Percentiles rank a stretch among this genome's conserved stretches.
Conservation (phyloP, 495 filamentous ascomycete genomes). For the Penicillium arizonense region DNA sequence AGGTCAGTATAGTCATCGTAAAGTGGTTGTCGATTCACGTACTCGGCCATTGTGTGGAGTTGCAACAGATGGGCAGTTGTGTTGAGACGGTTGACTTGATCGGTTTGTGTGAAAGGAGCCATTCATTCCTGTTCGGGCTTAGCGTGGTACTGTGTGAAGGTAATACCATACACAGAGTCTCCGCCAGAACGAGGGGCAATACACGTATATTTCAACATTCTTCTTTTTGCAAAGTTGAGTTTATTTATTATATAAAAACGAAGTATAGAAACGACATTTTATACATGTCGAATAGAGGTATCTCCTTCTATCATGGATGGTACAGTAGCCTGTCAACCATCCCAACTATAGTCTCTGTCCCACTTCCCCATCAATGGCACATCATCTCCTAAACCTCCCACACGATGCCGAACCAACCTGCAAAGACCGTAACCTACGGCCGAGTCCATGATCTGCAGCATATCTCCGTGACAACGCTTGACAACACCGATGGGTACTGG, state of each 20-base stretch:
- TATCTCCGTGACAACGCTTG: slow-evolving; percentile 27
- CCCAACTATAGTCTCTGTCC: slow-evolving; percentile 7
- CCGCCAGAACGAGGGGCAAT: slow-evolving; percentile 17
- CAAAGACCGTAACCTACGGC: slow-evolving; percentile 32
- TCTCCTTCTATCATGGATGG: no score
- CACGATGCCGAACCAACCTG: slow-evolving; percentile 11
- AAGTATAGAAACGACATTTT: not conserved
- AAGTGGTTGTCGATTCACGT: slow-evolving; percentile 12
- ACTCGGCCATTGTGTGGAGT: slow-evolving; percentile 48
- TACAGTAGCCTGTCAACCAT: not conserved
- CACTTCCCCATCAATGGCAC: slow-evolving; percentile 11
- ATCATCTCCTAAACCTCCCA: not conserved
- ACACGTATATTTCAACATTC: slow-evolving; percentile 5
- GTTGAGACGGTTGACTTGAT: slow-evolving; percentile 20
- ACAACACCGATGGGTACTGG: slow-evolving; percentile 38
- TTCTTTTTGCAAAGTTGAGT: not conserved
- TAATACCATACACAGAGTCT: not conserved
- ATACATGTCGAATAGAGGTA: no score
- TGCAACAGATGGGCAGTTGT: slow-evolving; percentile 27
- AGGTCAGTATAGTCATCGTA: slow-evolving; percentile 2
- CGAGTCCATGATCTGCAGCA: slow-evolving; percentile 30
- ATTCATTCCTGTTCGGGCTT: slow-evolving; percentile 21
- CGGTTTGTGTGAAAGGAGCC: slow-evolving; percentile 47
- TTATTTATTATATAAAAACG: not conserved
- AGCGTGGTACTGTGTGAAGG: slow-evolving; percentile 10